Percentiles rank a stretch among this genome's conserved stretches.
Conservation (phyloP, 2,329 filamentous ascomycete genomes). For the Fusarium protoensiforme region DNA sequence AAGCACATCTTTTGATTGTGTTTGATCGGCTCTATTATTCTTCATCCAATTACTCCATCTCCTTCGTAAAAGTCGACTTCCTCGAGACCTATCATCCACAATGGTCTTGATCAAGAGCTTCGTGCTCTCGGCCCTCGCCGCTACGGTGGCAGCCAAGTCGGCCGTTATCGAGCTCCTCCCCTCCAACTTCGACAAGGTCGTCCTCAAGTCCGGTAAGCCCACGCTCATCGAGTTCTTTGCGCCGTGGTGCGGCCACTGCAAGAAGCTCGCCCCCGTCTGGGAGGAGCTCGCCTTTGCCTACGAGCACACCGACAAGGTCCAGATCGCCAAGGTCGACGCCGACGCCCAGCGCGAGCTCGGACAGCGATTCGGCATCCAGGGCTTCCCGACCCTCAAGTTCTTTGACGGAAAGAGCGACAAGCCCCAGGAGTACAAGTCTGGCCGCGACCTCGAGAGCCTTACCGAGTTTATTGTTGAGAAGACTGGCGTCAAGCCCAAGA, state of each 20-base stretch:
- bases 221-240: constrained; percentile 98
- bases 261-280: constrained; percentile 93
- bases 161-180: constrained; percentile 91
- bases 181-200: constrained; percentile 89
- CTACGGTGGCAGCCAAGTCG: constrained; percentile 74
- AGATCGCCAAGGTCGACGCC: constrained; percentile 95
- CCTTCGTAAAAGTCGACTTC: background rate
- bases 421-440: constrained; percentile 86
- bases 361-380: constrained; percentile 87
- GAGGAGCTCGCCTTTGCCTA: constrained; percentile 86
- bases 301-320: constrained; percentile 77
- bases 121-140: constrained; percentile 65
- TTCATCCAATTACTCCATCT: background rate
- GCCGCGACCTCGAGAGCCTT: constrained; percentile 88
- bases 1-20: constrained; percentile 18
- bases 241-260: constrained; percentile 99
- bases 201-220: constrained; percentile 91
- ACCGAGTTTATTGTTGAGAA: constrained; percentile 85
- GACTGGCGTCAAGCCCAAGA: constrained; percentile 84
- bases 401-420: constrained; percentile 94
- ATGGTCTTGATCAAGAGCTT: constrained; percentile 72
- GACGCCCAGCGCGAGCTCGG: constrained; percentile 88
- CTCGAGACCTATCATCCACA: constrained; percentile 37
- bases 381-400: constrained; percentile 97
- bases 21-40: background rate